A percentile compares a stretch with the other conserved stretches of the same genome.
These are phyloP conservation scores for Trichoderma atrobrunneum DNA, from an alignment of 2,329 filamentous ascomycete genomes.

Conservation along the genomic window DNA sequence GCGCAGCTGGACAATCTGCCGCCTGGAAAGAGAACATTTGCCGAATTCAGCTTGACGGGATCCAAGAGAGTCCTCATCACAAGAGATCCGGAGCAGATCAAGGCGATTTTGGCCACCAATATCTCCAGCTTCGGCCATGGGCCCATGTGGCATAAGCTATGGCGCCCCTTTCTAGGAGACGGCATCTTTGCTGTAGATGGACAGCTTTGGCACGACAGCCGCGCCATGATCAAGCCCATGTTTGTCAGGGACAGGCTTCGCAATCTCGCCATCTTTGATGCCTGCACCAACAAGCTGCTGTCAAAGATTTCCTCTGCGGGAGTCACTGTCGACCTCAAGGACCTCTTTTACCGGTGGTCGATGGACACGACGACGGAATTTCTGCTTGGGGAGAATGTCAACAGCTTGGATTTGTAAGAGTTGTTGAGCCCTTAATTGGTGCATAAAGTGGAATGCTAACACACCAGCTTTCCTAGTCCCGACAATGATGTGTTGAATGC, in stretches of 20 bases:
- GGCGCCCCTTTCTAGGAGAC: constrained; percentile 50
- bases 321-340: constrained; percentile 56
- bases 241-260: constrained; percentile 47
- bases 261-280: constrained; percentile 57
- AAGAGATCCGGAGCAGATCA: constrained; percentile 55
- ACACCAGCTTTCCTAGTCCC: constrained; percentile 35
- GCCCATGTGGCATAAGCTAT: constrained; percentile 39
- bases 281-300: constrained; percentile 56
- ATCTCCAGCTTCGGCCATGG: constrained; percentile 55
- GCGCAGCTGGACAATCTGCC: constrained; percentile 18
- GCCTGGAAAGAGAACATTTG: constrained; percentile 17
- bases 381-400: constrained; percentile 59
- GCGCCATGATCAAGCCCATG: constrained; percentile 54
- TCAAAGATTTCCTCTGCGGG: constrained; percentile 55
- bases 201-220: constrained; percentile 50
- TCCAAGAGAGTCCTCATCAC: constrained; percentile 41
- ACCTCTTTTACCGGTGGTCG: constrained; percentile 63
- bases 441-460: background rate
- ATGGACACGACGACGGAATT: constrained; percentile 67
- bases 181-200: constrained; percentile 57
- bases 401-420: constrained; percentile 42
- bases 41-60: constrained; percentile 25
- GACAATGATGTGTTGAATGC: constrained; percentile 63
- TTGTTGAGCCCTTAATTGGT: background rate
- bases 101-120: constrained; percentile 53